A percentile compares a stretch with the other conserved stretches of the same genome.
These are phyloP conservation scores for Nicotiana otophora DNA, from an alignment of 257 asterid genomes.

Conservation along the genomic window DNA sequence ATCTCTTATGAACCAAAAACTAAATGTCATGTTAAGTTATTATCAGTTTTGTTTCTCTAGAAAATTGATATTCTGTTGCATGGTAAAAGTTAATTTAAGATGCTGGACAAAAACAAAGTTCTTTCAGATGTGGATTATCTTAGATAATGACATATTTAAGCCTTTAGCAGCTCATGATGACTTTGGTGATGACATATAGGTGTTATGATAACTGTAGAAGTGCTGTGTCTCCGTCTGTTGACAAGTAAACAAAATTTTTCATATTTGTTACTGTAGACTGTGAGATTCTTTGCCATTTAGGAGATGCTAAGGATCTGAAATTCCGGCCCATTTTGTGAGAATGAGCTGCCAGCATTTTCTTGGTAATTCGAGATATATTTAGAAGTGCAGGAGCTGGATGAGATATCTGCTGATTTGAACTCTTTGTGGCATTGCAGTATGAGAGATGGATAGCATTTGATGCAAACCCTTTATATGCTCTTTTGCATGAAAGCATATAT, in stretches of 20 bases:
- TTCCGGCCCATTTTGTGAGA: background rate
- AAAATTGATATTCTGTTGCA: conserved; percentile 3
- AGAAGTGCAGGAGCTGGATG: conserved; percentile 4
- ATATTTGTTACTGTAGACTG: background rate
- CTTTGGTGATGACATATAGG: background rate
- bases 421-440: conserved; percentile 48
- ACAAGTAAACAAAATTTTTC: background rate
- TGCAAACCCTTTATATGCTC: conserved; percentile 81
- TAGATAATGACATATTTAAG: background rate
- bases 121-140: background rate
- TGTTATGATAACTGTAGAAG: background rate
- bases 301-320: background rate
- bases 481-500: conserved; percentile 86
- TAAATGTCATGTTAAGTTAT: background rate
- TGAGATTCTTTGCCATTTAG: background rate
- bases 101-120: background rate
- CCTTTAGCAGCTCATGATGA: background rate
- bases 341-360: background rate
- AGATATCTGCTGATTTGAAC: conserved; percentile 17
- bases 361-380: background rate
- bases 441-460: conserved; percentile 76
- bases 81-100: background rate
- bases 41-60: background rate
- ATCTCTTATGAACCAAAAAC: background rate
- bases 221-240: background rate